Base-by-base conservation (phyloP, 495 filamentous ascomycete species). In the Penicillium psychrofluorescens region DNA sequence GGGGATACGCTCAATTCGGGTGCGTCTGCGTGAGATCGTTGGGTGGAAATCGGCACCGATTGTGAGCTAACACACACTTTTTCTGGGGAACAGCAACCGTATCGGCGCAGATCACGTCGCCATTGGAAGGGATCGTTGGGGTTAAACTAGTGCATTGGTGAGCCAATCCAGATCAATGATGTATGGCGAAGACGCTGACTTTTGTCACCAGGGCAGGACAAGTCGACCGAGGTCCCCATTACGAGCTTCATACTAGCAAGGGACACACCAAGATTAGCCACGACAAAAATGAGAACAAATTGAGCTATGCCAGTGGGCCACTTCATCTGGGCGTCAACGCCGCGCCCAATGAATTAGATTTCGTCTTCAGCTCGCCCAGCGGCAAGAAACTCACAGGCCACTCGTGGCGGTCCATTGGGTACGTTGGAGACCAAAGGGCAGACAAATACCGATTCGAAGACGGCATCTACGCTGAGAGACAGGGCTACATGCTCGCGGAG, bases 101-200 rank as follows among this genome's bases (percentile, higher is more conserved):
- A 38, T 59, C 64, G 45, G 58, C 59, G 11, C 43, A 46, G 41
- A 44, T 57, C 13, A 83, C 79, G 54, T 73, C 77, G n/a, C 71
- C 67, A 13, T 63, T 71, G 35, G 78, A 80, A 38, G 80, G 80
- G 37, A 68, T 80, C 12, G 73, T 84, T 41, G 78, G 79, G 6
- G 69, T 83, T 36, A 80, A 81, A 42, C 67, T 77, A 7, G 78
- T 78, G 0, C 83, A 88, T 53, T 86, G 83, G 78, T 71, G 67
- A 34, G 79, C 14, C 27, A 9, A 12, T 11, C 11, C 36, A 14
- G 3, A 41, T 29, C 2, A 28, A 38, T 11, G 10, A 38, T 38
- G 10, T 10, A 15, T 15, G 10, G 4, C 4, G 9, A 28, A 38
- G 36, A 38, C 11, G 7, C 16, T 27, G 10, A 38, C 2, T n/a